phyloP scores from a whole-genome alignment of 2,329 filamentous ascomycete species.

The Didymella arachidicola region DNA sequence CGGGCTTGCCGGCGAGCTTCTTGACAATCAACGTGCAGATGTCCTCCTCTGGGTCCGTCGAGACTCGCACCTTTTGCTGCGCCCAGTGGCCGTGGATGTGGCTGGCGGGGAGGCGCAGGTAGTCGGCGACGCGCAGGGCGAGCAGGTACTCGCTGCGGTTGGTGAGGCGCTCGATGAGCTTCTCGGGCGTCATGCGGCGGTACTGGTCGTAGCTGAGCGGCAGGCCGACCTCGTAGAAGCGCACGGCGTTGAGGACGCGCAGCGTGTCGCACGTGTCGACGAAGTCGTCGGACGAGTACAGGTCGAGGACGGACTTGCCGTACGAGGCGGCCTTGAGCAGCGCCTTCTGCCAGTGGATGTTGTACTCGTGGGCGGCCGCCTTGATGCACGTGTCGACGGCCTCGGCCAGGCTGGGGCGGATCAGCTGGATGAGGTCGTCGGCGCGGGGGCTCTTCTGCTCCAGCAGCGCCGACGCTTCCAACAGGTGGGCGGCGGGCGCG shows the following conservation, averaged over 20 bases:
- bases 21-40: conserved; percentile 88
- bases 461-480: conserved; percentile 90
- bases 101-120: conserved; percentile 84
- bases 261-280: conserved; percentile 97
- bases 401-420: conserved; percentile 84
- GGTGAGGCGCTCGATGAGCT: conserved; percentile 83
- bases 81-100: conserved; percentile 98
- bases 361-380: conserved; percentile 91
- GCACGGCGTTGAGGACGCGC: conserved; percentile 88
- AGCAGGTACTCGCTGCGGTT: conserved; percentile 91
- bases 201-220: conserved; percentile 95
- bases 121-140: conserved; percentile 86
- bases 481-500: conserved; percentile 86
- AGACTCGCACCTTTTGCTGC: conserved; percentile 87
- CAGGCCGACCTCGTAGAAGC: conserved; percentile 89
- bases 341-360: conserved; percentile 90
- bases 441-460: conserved; percentile 96
- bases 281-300: conserved; percentile 98
- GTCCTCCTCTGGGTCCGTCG: conserved; percentile 83
- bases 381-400: conserved; percentile 94
- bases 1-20: conserved; percentile 83
- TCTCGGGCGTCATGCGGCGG: conserved; percentile 85
- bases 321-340: conserved; percentile 96
- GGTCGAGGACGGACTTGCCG: conserved; percentile 94
- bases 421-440: conserved; percentile 96